These are phyloP conservation scores for Phytophthora cajani DNA, from an alignment of 352 stramenopile species.

Conservation along the genomic window DNA sequence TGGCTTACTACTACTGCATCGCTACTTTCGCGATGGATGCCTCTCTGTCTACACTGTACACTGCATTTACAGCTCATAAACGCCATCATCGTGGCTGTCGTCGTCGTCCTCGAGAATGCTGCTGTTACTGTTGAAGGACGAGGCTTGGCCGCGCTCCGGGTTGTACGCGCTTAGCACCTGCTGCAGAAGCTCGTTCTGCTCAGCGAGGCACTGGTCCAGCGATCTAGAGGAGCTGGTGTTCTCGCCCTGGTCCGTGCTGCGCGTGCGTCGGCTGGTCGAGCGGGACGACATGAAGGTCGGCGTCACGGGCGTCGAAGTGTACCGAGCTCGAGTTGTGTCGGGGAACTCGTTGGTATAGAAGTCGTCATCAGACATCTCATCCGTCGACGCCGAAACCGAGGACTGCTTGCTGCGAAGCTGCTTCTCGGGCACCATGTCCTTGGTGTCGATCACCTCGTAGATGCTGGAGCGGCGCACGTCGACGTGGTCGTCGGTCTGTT, in stretches of 20 bases:
- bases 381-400: conserved; percentile 7
- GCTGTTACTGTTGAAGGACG: conserved; percentile 26
- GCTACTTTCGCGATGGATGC: conserved; percentile 28
- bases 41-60: conserved; percentile 14
- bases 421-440: conserved; percentile 42
- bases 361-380: conserved; percentile 16
- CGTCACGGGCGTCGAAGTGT: conserved; percentile 38
- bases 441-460: conserved; percentile 51
- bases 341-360: conserved; percentile 26
- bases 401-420: conserved; percentile 34
- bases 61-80: conserved; percentile 38
- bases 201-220: conserved; percentile 46
- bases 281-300: conserved; percentile 19
- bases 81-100: conserved; percentile 30
- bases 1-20: conserved; percentile 26
- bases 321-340: conserved; percentile 26
- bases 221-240: conserved; percentile 28
- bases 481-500: conserved; percentile 26
- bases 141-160: conserved; percentile 15
- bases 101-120: conserved; percentile 31
- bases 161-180: conserved; percentile 41
- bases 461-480: conserved; percentile 42
- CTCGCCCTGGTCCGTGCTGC: conserved; percentile 35
- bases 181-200: conserved; percentile 50
- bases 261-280: conserved; percentile 29